Base-by-base conservation (phyloP, 1,284 basidiomycete species). In the Ceratobasidium sp. region DNA sequence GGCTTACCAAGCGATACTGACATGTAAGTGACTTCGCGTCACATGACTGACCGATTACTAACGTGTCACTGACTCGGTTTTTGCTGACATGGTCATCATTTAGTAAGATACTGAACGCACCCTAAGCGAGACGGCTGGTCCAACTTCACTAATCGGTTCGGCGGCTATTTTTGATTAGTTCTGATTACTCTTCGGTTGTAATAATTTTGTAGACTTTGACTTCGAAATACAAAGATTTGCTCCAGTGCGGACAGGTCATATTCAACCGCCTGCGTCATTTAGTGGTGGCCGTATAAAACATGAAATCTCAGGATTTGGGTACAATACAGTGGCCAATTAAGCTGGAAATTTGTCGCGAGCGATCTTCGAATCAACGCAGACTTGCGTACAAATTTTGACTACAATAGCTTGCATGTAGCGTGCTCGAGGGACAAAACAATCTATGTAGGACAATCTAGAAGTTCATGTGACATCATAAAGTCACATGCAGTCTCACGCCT, bases 81-180 rank as follows among this genome's bases (percentile, higher is more conserved):
- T 49, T 49, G 46, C 46, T 49, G 46, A 49, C 46, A 49, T 7
- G 18, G 46, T 49, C 46, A 49, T 49, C 2, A 49, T 49, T 49
- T 49, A 33, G 33, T 33, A 33, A 33, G 33, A 33, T 33, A 33
- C 33, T 33, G 33, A 33, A 33, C 33, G 33, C 46, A 49, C 46
- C 46, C 46, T 49, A 49, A 15, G 68, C 39, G 68, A 42, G 33
- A 42, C 68, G 68, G 68, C 68, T 70, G 53, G 53, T 70, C 53
- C 53, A 70, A 56, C 51, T 40, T 13, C 46, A 40, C 46, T 58
- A 70, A 70, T 70, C 68, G 20, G 28, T 58, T 58, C 68, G 53
- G 53, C 33, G 18, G 28, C 15, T 12, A 10, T 56, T 70, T 70
- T 70, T 58, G 53, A 70, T 70, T 70, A 70, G 26, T 58, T 26